Conservation (phyloP, 2,329 filamentous ascomycete genomes). For the Aspergillus sergii region DNA sequence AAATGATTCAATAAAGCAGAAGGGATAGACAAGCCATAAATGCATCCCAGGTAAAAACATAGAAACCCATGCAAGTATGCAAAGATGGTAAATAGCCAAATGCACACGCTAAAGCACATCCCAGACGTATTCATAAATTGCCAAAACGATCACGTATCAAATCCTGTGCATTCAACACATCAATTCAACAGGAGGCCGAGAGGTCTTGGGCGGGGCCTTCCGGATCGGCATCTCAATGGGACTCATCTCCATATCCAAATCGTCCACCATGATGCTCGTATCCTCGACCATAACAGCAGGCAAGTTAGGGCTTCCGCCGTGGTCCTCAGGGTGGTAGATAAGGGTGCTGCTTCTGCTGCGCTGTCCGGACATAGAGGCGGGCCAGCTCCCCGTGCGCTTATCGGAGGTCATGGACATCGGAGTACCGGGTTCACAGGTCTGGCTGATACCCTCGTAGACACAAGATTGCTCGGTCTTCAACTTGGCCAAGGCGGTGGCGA, state of each 20-base stretch:
- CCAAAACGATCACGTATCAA: neutral
- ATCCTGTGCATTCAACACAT: constrained; percentile 44
- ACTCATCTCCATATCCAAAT: constrained; percentile 49
- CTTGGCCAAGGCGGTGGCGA: constrained; percentile 58
- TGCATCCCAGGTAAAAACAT: neutral
- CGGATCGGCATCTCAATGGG: constrained; percentile 46
- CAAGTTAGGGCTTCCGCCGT: constrained; percentile 61
- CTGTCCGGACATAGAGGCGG: constrained; percentile 31
- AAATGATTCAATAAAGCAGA: neutral
- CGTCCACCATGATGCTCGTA: constrained; percentile 51
- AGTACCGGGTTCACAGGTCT: constrained; percentile 32
- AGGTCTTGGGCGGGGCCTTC: constrained; percentile 55
- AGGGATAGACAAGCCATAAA: neutral
- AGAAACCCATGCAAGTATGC: neutral
- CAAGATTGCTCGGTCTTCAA: constrained; percentile 41
- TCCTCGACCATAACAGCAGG: constrained; percentile 68
- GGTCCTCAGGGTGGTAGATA: constrained; percentile 65
- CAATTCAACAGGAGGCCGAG: constrained; percentile 59
- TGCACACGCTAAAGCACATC: constrained; percentile 13
- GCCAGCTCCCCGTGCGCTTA: constrained; percentile 36
- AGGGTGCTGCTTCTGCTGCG: constrained; percentile 59
- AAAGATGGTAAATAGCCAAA: constrained; percentile 4
- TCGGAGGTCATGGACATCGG: constrained; percentile 39
- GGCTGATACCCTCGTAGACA: constrained; percentile 3
- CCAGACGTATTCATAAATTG: neutral